Evolutionary conservation across 208 protist species (phyloP), one percentile per base, ranked within the genome.

Genomic region (Balamuthia mandrillaris): DNA sequence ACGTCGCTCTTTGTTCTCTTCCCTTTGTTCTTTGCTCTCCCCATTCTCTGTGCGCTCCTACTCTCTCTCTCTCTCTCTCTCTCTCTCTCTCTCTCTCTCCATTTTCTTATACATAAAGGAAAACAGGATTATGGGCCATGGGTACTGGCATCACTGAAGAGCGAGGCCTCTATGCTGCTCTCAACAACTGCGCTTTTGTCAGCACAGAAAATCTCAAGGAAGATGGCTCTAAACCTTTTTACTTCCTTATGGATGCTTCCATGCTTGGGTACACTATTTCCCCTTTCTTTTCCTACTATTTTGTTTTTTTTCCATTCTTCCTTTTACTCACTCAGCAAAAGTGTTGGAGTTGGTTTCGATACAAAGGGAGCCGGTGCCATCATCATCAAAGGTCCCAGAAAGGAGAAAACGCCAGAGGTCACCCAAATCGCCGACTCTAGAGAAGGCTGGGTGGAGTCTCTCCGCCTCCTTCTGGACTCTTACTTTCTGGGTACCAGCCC

Each of bases 281-380:
- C n/a, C n/a, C n/a, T n/a, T n/a, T 5, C 9, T 77, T 66, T 66
- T 72, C 41, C 24, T 63, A 63, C 10, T 29, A 29, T 56, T n/a
- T 56, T 24, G n/a, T 24, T n/a, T n/a, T 56, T 56, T 56, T 56
- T n/a, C n/a, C 49, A 18, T 56, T n/a, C n/a, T n/a, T 56, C 49
- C n/a, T n/a, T n/a, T n/a, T n/a, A n/a, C n/a, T n/a, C n/a, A n/a
- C n/a, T n/a, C n/a, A n/a, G n/a, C n/a, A n/a, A n/a, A n/a, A n/a
- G n/a, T n/a, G 93, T 96, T 6, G 94, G 94, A 24, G 91, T 95
- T 18, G 94, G 94, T 4, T 96, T 96, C 72, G 94, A 96, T 45
- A 95, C 92, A 16, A 78, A 90, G 24, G 92, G 92, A 31, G 89
- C 81, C 4, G 47, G 72, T 12, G 56, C 75, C 2, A 14, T 90